phyloP scores from a whole-genome alignment of 352 stramenopile species.

The Pythium rhizo-oryzae region DNA sequence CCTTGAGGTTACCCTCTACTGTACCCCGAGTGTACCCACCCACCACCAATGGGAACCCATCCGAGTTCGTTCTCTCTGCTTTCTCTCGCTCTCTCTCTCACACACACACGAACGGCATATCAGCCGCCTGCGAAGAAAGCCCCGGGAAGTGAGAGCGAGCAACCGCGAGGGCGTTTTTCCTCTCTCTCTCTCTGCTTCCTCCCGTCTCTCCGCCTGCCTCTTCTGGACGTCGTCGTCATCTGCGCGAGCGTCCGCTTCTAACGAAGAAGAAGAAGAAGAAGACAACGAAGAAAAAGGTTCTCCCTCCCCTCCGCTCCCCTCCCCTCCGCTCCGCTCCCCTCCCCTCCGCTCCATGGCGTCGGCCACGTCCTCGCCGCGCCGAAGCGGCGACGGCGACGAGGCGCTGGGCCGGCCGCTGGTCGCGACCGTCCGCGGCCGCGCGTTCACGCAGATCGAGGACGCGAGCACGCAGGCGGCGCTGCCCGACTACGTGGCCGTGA shows the following conservation, averaged over 20 bases:
- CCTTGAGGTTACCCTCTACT: constrained; percentile 27
- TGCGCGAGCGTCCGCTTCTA: background rate
- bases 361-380: background rate
- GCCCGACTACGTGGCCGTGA: constrained; percentile 12
- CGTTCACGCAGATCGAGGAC: constrained; percentile 73
- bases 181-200: background rate
- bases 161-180: background rate
- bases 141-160: too few relatives aligned
- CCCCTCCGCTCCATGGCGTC: constrained; percentile 6
- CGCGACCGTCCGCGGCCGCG: constrained; percentile 31
- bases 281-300: background rate
- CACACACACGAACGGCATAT: too few relatives aligned
- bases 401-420: constrained; percentile 3
- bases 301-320: background rate
- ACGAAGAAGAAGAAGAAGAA: constrained; percentile 1
- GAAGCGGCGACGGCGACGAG: background rate
- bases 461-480: constrained; percentile 14
- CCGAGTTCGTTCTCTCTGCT: background rate
- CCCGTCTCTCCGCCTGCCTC: background rate
- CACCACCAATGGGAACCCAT: background rate
- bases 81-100: background rate
- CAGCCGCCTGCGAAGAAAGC: too few relatives aligned
- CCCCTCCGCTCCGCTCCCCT: background rate
- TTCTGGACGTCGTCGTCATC: background rate
- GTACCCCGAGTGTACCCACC: constrained; percentile 19